phyloP scores from a whole-genome alignment of 1,284 basidiomycete genomes.

The Volvariella surrecta region DNA sequence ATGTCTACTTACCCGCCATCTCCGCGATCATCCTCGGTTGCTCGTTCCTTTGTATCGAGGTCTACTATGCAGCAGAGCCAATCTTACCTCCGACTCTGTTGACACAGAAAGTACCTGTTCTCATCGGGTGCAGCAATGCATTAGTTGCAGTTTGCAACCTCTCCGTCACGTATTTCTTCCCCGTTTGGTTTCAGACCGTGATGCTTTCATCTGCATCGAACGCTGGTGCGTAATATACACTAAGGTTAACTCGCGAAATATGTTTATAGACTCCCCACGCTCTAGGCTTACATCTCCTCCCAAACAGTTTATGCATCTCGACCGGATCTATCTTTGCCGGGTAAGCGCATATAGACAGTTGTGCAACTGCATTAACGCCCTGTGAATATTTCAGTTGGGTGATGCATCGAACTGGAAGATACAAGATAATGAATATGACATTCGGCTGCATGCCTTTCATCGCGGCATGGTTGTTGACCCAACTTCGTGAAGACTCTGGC shows the following conservation, averaged over 20 bases:
- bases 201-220: constrained; percentile 57
- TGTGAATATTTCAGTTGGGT: constrained; percentile 31
- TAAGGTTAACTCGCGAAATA: constrained; percentile 5
- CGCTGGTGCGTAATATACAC: constrained; percentile 32
- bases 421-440: constrained; percentile 62
- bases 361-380: not conserved
- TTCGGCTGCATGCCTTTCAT: constrained; percentile 69
- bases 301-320: constrained; percentile 70
- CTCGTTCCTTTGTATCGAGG: constrained; percentile 54
- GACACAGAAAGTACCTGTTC: constrained; percentile 57
- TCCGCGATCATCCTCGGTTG: constrained; percentile 40
- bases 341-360: constrained; percentile 8
- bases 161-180: constrained; percentile 71
- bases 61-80: constrained; percentile 61
- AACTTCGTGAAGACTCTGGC: constrained; percentile 52
- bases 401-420: constrained; percentile 76
- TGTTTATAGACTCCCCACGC: too few species aligned
- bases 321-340: constrained; percentile 74
- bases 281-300: constrained; percentile 69
- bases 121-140: constrained; percentile 70
- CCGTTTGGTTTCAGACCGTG: constrained; percentile 86
- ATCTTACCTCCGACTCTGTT: constrained; percentile 66
- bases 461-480: constrained; percentile 47
- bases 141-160: constrained; percentile 72
- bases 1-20: constrained; percentile 48